Percentiles rank a stretch among this genome's conserved stretches.
Conservation (phyloP, 352 stramenopile species). For the Phytophthora crassamura region DNA sequence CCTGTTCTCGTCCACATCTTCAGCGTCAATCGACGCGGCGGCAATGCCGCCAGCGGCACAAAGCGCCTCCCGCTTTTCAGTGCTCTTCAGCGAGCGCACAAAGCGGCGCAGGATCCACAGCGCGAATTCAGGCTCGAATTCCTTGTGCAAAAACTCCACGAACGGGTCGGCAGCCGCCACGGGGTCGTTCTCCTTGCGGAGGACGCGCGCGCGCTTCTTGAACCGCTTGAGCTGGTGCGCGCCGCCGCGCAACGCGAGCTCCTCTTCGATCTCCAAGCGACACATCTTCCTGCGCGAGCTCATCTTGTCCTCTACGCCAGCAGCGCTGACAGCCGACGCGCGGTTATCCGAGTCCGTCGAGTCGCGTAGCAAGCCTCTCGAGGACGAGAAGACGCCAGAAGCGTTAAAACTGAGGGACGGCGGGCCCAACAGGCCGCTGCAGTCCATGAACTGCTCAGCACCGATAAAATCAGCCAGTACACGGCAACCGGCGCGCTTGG, state of each 20-base stretch:
- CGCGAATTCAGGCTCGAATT: constrained; percentile 64
- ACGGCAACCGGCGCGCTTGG: constrained; percentile 51
- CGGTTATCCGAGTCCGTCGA: constrained; percentile 40
- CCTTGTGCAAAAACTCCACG: constrained; percentile 56
- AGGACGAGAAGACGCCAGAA: constrained; percentile 36
- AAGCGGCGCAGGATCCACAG: constrained; percentile 65
- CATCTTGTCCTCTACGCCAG: constrained; percentile 25
- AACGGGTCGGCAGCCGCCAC: constrained; percentile 53
- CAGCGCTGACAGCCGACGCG: constrained; percentile 25
- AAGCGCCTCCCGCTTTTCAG: constrained; percentile 61
- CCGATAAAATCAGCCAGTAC: constrained; percentile 74
- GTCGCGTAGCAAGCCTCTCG: constrained; percentile 26
- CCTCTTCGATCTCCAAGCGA: constrained; percentile 78
- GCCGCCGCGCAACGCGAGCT: constrained; percentile 53
- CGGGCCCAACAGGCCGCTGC: constrained; percentile 30
- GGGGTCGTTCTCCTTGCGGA: constrained; percentile 77
- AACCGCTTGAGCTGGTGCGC: constrained; percentile 69
- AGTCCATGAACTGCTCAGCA: constrained; percentile 57
- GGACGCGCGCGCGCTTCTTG: constrained; percentile 69
- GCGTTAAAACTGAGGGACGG: constrained; percentile 33
- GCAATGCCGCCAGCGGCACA: constrained; percentile 41
- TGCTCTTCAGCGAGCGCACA: constrained; percentile 56
- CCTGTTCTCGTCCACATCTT: constrained; percentile 25
- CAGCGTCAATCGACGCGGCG: constrained; percentile 24
- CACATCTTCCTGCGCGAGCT: constrained; percentile 46